Percentiles rank a stretch among this genome's conserved stretches.
Conservation (phyloP, 1,284 basidiomycete genomes). For the Ustilago shanxiensis region DNA sequence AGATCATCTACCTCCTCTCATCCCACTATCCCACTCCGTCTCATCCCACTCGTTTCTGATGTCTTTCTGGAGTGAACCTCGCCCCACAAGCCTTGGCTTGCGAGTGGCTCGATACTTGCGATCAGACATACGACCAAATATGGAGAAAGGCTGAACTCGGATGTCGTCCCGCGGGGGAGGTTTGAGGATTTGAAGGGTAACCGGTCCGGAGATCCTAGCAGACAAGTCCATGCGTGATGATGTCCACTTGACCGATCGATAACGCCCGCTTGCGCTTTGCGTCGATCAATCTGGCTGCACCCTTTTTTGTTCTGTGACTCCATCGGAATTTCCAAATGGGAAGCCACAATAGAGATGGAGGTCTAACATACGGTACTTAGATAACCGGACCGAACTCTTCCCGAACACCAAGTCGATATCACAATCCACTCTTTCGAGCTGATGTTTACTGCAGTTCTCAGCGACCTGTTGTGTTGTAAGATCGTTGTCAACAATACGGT, state of each 20-base stretch:
- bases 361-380: slow-evolving; percentile 12
- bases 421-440: background rate
- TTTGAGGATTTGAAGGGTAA: background rate
- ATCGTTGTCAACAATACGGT: background rate
- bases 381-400: background rate
- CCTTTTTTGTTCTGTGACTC: background rate
- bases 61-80: background rate
- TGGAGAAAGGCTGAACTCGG: background rate
- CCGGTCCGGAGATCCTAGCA: slow-evolving; percentile 34
- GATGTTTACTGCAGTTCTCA: background rate
- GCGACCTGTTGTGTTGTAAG: background rate
- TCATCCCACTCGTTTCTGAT: background rate
- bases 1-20: background rate
- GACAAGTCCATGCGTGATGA: slow-evolving; percentile 11
- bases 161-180: background rate
- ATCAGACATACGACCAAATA: background rate
- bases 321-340: background rate
- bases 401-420: background rate
- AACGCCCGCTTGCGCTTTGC: background rate
- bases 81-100: background rate
- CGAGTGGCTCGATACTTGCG: background rate
- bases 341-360: background rate
- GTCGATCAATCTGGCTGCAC: slow-evolving; percentile 6
- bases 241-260: slow-evolving; percentile 24
- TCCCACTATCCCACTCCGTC: background rate